Percentiles rank a stretch among this genome's conserved stretches.
phyloP scores from a whole-genome alignment of 345 rosid species.

The Luvunga scandens region DNA sequence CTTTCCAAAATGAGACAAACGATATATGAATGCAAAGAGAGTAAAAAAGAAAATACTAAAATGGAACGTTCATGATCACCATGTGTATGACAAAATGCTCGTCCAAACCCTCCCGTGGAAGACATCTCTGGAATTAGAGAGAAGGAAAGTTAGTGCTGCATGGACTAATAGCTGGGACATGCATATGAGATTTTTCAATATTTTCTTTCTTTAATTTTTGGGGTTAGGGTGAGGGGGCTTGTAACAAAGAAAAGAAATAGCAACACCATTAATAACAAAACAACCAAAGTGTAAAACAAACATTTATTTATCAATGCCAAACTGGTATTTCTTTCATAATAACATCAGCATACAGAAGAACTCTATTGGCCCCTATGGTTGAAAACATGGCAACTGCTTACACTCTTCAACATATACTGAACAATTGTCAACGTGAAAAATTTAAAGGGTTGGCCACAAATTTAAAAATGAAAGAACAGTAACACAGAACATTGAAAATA shows the following conservation, averaged over 20 bases:
- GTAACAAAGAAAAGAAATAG: not conserved
- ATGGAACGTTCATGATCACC: slow-evolving; percentile 41
- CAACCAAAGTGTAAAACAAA: not conserved
- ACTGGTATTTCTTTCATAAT: not conserved
- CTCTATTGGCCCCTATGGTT: not conserved
- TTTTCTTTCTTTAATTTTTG: not conserved
- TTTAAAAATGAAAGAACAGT: not conserved
- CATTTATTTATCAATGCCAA: not conserved
- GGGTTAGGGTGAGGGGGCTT: not conserved
- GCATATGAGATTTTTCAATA: not conserved
- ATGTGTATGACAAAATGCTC: slow-evolving; percentile 83
- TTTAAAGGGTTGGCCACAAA: not conserved
- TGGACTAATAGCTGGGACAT: not conserved
- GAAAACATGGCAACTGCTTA: not conserved
- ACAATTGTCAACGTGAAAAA: not conserved
- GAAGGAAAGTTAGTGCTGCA: slow-evolving; percentile 12
- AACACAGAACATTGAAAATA: not conserved
- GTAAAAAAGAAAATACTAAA: not conserved
- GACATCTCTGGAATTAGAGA: slow-evolving; percentile 67
- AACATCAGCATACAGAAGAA: not conserved
- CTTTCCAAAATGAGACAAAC: not conserved
- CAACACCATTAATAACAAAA: not conserved
- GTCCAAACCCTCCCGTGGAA: slow-evolving; percentile 75
- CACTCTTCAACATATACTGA: not conserved
- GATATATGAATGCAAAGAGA: not conserved